phyloP scores from a whole-genome alignment of 1,284 basidiomycete species.

The Moniliophthora roreri region DNA sequence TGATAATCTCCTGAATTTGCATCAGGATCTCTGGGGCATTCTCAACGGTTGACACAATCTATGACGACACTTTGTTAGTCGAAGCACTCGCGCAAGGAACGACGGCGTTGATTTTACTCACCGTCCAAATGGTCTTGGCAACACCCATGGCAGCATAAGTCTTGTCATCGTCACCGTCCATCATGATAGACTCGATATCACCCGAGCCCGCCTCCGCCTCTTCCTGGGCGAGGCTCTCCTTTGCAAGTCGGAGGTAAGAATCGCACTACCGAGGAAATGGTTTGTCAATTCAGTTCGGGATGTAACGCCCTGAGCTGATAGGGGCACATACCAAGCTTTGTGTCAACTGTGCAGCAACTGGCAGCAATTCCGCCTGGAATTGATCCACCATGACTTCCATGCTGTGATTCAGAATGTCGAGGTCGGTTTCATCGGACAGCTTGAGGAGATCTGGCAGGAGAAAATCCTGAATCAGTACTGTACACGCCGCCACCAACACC shows the following conservation, averaged over 20 bases:
- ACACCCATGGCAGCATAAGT: slow-evolving; percentile 84
- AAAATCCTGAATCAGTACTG: not conserved
- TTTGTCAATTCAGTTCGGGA: not conserved
- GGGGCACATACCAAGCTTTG: slow-evolving; percentile 63
- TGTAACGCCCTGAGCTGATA: slow-evolving; percentile 3
- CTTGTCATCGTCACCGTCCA: slow-evolving; percentile 75
- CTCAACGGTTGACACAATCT: slow-evolving; percentile 76
- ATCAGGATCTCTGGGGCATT: slow-evolving; percentile 73
- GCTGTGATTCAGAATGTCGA: slow-evolving; percentile 80
- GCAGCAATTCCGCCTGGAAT: slow-evolving; percentile 83
- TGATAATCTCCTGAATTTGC: slow-evolving; percentile 80
- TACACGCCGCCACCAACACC: slow-evolving; percentile 1
- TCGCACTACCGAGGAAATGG: slow-evolving; percentile 53
- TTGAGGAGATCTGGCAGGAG: slow-evolving; percentile 69
- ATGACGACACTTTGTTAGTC: slow-evolving; percentile 3
- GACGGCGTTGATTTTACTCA: slow-evolving; percentile 31
- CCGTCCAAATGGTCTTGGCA: slow-evolving; percentile 78
- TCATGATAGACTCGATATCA: slow-evolving; percentile 51
- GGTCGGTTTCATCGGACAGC: slow-evolving; percentile 86
- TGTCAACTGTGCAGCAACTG: slow-evolving; percentile 83
- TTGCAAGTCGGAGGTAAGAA: slow-evolving; percentile 78
- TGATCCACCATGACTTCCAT: slow-evolving; percentile 87
- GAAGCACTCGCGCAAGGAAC: not conserved
- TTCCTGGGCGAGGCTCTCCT: slow-evolving; percentile 61
- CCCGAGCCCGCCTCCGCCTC: slow-evolving; percentile 42